A percentile compares a stretch with the other conserved stretches of the same genome.
Conservation (phyloP, 768 basidiomycete species). For the Tulasnella sp. region DNA sequence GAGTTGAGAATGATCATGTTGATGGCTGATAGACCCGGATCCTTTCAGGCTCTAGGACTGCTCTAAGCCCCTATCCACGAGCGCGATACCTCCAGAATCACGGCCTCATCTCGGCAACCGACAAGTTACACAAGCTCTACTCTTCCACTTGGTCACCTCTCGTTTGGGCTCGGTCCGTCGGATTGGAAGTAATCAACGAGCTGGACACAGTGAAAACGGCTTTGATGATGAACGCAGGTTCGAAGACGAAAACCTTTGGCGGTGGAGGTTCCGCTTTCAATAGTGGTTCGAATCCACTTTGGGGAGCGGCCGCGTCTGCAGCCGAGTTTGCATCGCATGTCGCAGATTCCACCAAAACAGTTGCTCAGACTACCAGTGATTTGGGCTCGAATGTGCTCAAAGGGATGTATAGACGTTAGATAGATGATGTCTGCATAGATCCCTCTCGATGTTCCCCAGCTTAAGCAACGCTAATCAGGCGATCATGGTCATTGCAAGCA, state of each 20-base stretch:
- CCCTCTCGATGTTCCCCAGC: too few species aligned
- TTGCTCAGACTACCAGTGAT: not conserved
- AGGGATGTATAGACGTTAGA: not conserved
- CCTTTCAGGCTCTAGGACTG: constrained; percentile 54
- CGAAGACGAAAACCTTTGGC: not conserved
- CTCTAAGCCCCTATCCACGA: constrained; percentile 64
- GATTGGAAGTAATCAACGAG: constrained; percentile 87
- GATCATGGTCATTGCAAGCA: too few species aligned
- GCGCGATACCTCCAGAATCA: constrained; percentile 83
- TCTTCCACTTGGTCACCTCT: constrained; percentile 50
- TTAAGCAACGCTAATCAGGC: too few species aligned
- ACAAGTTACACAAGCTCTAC: constrained; percentile 87
- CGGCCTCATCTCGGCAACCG: constrained; percentile 66
- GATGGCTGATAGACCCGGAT: not conserved
- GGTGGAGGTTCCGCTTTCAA: not conserved
- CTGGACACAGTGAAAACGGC: constrained; percentile 69
- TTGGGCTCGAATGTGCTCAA: not conserved
- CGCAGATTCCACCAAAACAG: not conserved
- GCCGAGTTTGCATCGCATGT: not conserved
- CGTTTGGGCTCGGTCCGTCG: constrained; percentile 80
- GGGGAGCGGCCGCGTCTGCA: not conserved
- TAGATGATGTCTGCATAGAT: too few species aligned
- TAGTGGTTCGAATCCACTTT: not conserved
- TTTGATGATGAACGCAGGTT: constrained; percentile 71
- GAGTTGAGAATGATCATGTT: not conserved